phyloP scores from a whole-genome alignment of 371 early-diverging fungal species.

The Mucor racemosus region DNA sequence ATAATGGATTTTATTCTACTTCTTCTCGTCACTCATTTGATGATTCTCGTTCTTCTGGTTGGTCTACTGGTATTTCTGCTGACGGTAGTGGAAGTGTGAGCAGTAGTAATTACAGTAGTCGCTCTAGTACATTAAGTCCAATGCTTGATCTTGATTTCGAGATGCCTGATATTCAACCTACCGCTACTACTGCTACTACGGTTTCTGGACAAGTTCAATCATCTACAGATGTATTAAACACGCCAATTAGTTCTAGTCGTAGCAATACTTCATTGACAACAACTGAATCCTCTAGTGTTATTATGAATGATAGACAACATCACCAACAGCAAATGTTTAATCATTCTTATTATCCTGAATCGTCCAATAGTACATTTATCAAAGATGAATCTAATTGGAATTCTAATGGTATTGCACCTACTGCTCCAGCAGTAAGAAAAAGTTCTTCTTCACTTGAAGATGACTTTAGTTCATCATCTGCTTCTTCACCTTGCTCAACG shows the following conservation, averaged over 20 bases:
- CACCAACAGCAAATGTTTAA: background rate
- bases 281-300: background rate
- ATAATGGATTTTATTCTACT: background rate
- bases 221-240: background rate
- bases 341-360: background rate
- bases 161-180: slow-evolving; percentile 27
- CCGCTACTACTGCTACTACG: background rate
- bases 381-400: background rate
- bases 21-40: slow-evolving; percentile 25
- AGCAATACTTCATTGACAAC: slow-evolving; percentile 1
- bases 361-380: background rate
- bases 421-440: slow-evolving; percentile 1
- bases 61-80: slow-evolving; percentile 19
- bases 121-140: slow-evolving; percentile 40
- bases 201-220: background rate
- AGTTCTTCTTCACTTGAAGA: slow-evolving; percentile 22
- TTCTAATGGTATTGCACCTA: background rate
- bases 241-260: slow-evolving; percentile 6
- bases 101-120: slow-evolving; percentile 24
- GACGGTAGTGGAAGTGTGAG: slow-evolving; percentile 17
- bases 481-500: slow-evolving; percentile 38
- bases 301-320: background rate
- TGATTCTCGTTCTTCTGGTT: slow-evolving; percentile 20
- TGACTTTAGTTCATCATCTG: slow-evolving; percentile 33
- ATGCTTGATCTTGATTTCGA: slow-evolving; percentile 35